Conservation (phyloP, 257 asterid species). For the Mentha longifolia region DNA sequence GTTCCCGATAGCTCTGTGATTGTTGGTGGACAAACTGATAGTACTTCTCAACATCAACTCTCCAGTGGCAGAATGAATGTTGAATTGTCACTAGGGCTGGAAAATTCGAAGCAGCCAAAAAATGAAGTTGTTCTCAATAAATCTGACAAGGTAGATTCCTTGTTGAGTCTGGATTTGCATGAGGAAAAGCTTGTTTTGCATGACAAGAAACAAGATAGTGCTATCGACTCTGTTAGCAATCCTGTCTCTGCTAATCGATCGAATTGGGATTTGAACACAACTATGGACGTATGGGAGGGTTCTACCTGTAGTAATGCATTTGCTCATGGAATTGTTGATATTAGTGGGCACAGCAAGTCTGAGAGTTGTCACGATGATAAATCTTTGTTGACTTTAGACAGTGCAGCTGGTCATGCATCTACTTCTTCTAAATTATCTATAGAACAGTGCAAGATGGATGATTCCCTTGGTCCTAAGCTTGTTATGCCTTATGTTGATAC, state of each 20-base stretch:
- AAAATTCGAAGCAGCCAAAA: constrained; percentile 38
- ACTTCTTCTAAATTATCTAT: constrained; percentile 37
- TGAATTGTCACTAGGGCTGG: constrained; percentile 50
- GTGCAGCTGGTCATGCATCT: constrained; percentile 33
- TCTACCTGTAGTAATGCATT: constrained; percentile 43
- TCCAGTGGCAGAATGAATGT: constrained; percentile 41
- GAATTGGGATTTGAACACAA: constrained; percentile 87
- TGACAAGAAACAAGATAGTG: constrained; percentile 37
- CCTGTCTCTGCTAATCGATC: constrained; percentile 56
- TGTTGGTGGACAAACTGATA: constrained; percentile 42
- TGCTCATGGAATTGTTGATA: constrained; percentile 35
- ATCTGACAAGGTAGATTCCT: constrained; percentile 48
- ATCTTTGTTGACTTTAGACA: constrained; percentile 40
- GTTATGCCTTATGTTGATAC: constrained; percentile 44
- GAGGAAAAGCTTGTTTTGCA: constrained; percentile 37
- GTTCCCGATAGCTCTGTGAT: constrained; percentile 28
- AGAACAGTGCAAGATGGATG: constrained; percentile 44
- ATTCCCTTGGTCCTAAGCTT: constrained; percentile 73
- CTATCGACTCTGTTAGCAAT: constrained; percentile 31
- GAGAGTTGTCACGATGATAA: constrained; percentile 22
- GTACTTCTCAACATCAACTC: constrained; percentile 30
- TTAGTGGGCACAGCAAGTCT: constrained; percentile 37
- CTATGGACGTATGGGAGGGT: constrained; percentile 89
- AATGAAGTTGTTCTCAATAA: constrained; percentile 26
- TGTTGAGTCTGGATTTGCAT: constrained; percentile 51